A percentile compares a stretch with the other conserved stretches of the same genome.
phyloP scores from a whole-genome alignment of 805 yeast genomes.

The Starmerella lactis-condensi region DNA sequence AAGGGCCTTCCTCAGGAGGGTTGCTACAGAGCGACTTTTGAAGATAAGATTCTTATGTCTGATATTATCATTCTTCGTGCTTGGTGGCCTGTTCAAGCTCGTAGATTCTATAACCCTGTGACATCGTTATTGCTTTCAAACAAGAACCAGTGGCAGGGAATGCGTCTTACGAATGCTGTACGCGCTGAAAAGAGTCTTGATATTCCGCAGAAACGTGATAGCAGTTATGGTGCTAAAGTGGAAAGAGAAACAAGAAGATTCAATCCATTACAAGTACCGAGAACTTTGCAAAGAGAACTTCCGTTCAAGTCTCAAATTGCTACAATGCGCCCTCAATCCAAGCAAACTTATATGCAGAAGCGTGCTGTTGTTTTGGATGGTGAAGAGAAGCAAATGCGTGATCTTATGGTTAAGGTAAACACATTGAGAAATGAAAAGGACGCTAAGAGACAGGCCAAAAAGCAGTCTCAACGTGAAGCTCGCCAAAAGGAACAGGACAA shows the following conservation, averaged over 20 bases:
- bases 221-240: constrained; percentile 40
- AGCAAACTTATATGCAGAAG: constrained; percentile 63
- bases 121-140: constrained; percentile 64
- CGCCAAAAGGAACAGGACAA: constrained; percentile 61
- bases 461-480: constrained; percentile 55
- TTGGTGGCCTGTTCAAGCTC: constrained; percentile 88
- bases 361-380: constrained; percentile 88
- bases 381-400: constrained; percentile 83
- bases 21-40: constrained; percentile 87
- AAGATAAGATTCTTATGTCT: constrained; percentile 69
- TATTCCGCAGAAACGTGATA: constrained; percentile 40
- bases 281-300: constrained; percentile 47
- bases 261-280: constrained; percentile 78
- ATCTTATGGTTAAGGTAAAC: constrained; percentile 68
- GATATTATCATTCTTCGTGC: constrained; percentile 81
- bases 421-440: constrained; percentile 78
- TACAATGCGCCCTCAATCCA: constrained; percentile 65
- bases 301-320: constrained; percentile 89
- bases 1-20: constrained; percentile 89
- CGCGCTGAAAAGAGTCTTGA: constrained; percentile 54
- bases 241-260: constrained; percentile 73
- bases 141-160: constrained; percentile 85
- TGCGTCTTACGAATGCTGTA: constrained; percentile 86
- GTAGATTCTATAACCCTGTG: constrained; percentile 88
- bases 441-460: constrained; percentile 51